phyloP scores from a whole-genome alignment of 768 basidiomycete genomes.

The Russula emetica region DNA sequence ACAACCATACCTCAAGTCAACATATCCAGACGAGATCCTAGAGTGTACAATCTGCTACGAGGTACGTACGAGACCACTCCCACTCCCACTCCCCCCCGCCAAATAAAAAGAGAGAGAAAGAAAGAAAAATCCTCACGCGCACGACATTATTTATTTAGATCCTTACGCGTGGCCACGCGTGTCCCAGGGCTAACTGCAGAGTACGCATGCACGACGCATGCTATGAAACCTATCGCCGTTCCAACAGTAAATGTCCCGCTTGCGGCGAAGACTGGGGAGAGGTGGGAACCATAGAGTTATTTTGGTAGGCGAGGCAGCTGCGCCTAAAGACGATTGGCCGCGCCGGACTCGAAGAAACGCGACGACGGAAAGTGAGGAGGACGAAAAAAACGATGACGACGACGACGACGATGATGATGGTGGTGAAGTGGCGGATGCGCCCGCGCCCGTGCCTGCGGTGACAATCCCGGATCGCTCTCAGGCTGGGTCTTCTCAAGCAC shows the following conservation, averaged over 20 bases:
- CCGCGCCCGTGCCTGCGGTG: not conserved
- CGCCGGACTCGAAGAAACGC: slow-evolving; percentile 23
- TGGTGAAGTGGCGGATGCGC: not conserved
- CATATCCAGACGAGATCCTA: slow-evolving; percentile 63
- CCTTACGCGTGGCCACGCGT: slow-evolving; percentile 64
- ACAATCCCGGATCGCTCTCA: not conserved
- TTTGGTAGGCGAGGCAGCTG: slow-evolving; percentile 57
- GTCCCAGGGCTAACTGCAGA: slow-evolving; percentile 58
- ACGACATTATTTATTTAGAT: slow-evolving; percentile 40
- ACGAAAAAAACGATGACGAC: slow-evolving; percentile 52
- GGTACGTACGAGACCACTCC: slow-evolving; percentile 38
- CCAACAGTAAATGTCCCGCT: slow-evolving; percentile 47
- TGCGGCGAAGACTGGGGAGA: slow-evolving; percentile 60
- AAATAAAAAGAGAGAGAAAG: too few species aligned
- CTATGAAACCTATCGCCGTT: slow-evolving; percentile 48
- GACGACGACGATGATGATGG: slow-evolving; percentile 26
- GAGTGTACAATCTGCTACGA: slow-evolving; percentile 75
- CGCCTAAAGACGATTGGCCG: slow-evolving; percentile 23
- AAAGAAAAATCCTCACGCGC: not conserved
- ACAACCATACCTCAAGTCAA: slow-evolving; percentile 63
- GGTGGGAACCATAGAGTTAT: slow-evolving; percentile 43
- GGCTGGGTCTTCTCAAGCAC: slow-evolving; percentile 9
- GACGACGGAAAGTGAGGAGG: slow-evolving; percentile 47
- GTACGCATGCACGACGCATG: slow-evolving; percentile 62
- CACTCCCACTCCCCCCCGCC: too few species aligned